phyloP scores from a whole-genome alignment of 345 rosid genomes.

The Gossypium rotundifolium region DNA sequence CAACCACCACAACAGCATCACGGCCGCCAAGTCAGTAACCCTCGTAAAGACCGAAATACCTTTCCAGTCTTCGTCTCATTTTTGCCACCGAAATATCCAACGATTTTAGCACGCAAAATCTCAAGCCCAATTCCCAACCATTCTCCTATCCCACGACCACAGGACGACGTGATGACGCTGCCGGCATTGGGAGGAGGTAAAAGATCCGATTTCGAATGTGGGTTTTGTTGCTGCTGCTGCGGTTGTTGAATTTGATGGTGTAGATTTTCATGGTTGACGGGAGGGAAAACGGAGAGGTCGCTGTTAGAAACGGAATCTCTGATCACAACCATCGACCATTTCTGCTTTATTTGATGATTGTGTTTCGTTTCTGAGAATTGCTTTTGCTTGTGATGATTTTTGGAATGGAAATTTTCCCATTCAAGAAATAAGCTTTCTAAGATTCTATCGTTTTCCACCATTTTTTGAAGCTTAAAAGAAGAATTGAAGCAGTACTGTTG shows the following conservation, averaged over 20 bases:
- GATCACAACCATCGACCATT: slow-evolving; percentile 35
- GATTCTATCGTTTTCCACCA: slow-evolving; percentile 1
- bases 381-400: not conserved
- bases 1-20: slow-evolving; percentile 37
- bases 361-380: not conserved
- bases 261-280: slow-evolving; percentile 49
- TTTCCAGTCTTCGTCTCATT: not conserved
- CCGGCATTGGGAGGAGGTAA: slow-evolving; percentile 19
- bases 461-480: not conserved
- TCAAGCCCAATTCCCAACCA: slow-evolving; percentile 32
- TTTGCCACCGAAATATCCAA: not conserved
- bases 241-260: slow-evolving; percentile 14
- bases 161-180: not conserved
- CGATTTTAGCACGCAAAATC: slow-evolving; percentile 27
- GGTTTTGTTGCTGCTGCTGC: not conserved
- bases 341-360: slow-evolving; percentile 11
- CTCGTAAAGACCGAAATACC: slow-evolving; percentile 18
- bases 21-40: slow-evolving; percentile 22
- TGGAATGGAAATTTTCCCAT: slow-evolving; percentile 9
- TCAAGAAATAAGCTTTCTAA: slow-evolving; percentile 4
- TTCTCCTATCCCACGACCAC: not conserved
- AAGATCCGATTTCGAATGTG: slow-evolving; percentile 1
- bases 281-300: slow-evolving; percentile 40
- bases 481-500: too few relatives aligned
- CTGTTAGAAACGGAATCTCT: slow-evolving; percentile 26